Percentiles rank a stretch among this genome's conserved stretches.
Evolutionary conservation across 371 early-diverging fungal genomes (phyloP).

Genomic region (Lichtheimia ornata): DNA sequence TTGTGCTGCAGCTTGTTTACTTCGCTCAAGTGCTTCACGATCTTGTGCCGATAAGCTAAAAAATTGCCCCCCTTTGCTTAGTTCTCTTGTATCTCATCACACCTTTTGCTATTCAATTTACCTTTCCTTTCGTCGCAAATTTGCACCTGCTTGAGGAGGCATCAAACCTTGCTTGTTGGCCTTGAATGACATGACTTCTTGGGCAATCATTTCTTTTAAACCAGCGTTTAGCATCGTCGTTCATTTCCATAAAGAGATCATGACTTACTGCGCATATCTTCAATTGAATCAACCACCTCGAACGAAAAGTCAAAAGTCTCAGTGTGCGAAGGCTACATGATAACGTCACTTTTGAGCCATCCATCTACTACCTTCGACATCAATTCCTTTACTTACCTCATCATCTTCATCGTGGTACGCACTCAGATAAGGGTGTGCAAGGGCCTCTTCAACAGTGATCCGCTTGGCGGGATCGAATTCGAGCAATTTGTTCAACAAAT

Average conservation of each 20-base stretch:
- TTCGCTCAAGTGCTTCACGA: conserved; percentile 48
- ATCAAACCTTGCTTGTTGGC: conserved; percentile 30
- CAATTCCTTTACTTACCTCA: conserved; percentile 43
- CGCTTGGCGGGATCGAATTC: conserved; percentile 81
- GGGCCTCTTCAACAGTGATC: conserved; percentile 80
- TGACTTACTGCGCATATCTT: conserved; percentile 83
- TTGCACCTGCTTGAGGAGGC: conserved; percentile 30
- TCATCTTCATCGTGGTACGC: conserved; percentile 81
- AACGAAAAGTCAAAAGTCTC: conserved; percentile 91
- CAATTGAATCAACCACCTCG: conserved; percentile 82
- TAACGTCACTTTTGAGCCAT: too few relatives aligned
- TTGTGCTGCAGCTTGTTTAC: conserved; percentile 41
- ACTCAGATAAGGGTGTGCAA: conserved; percentile 79
- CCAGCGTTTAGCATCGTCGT: too few relatives aligned
- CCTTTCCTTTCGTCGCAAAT: conserved; percentile 49
- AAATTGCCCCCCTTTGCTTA: not conserved
- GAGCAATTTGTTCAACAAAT: conserved; percentile 78
- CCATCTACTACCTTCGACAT: not conserved
- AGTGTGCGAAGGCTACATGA: conserved; percentile 61
- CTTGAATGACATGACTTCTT: conserved; percentile 81
- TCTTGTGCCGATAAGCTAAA: conserved; percentile 49
- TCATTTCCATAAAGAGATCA: not conserved
- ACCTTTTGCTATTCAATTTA: conserved; percentile 8
- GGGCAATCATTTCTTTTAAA: conserved; percentile 76
- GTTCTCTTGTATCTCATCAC: not conserved